These are phyloP conservation scores for Arthrobotrys sphaeroides DNA, from an alignment of 2,329 filamentous ascomycete genomes.

Conservation along the genomic window DNA sequence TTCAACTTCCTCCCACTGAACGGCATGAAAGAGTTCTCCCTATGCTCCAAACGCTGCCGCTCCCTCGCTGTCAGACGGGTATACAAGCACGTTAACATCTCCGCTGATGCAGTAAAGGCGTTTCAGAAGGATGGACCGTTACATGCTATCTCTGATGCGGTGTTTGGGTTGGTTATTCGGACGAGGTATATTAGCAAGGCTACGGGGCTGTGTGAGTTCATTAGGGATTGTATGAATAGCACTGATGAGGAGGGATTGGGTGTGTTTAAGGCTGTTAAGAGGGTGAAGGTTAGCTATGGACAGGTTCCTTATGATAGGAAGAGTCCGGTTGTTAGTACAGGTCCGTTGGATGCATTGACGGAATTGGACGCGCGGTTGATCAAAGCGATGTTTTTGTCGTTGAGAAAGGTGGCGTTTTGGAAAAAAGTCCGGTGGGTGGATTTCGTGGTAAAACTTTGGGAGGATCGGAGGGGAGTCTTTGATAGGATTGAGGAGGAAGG, in stretches of 20 bases:
- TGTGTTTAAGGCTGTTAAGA: neutral
- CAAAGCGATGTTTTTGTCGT: neutral
- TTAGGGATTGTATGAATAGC: neutral
- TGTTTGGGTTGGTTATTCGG: neutral
- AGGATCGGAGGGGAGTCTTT: neutral
- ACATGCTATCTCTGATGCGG: neutral
- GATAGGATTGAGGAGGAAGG: neutral
- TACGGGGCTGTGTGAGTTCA: neutral
- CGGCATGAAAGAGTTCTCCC: neutral
- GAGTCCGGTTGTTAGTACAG: neutral
- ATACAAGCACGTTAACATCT: neutral
- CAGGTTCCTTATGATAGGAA: neutral
- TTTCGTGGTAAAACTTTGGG: neutral
- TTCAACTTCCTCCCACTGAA: neutral
- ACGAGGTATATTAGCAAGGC: neutral
- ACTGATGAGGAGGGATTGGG: neutral
- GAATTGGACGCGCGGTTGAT: neutral
- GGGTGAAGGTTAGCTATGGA: neutral
- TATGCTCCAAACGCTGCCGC: neutral
- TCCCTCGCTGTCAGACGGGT: neutral
- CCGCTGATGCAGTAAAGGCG: neutral
- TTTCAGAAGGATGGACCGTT: conserved; percentile 4
- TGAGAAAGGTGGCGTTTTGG: neutral
- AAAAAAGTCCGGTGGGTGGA: neutral
- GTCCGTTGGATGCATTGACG: neutral